Conservation (phyloP, 768 basidiomycete species). For the Russula griseocarnosa region DNA sequence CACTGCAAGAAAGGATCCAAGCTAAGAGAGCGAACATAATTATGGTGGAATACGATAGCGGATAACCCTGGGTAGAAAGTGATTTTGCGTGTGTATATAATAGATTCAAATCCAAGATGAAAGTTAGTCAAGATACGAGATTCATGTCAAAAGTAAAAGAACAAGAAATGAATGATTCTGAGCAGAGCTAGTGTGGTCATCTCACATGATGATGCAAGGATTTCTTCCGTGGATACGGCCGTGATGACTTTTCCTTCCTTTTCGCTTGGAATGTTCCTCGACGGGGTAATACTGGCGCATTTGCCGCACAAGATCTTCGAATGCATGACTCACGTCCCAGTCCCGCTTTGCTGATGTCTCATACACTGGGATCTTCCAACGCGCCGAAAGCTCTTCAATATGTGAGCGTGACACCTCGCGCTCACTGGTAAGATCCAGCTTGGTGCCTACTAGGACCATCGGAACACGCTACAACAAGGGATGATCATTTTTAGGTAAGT, state of each 20-base stretch:
- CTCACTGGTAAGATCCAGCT: constrained; percentile 75
- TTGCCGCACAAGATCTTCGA: constrained; percentile 70
- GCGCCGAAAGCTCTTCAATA: constrained; percentile 58
- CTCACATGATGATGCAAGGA: constrained; percentile 42
- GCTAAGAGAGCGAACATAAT: constrained; percentile 11
- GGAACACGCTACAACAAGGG: constrained; percentile 50
- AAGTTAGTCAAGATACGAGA: constrained; percentile 10
- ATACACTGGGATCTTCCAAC: constrained; percentile 74
- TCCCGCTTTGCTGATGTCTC: constrained; percentile 87
- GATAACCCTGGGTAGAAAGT: neutral
- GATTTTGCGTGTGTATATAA: constrained; percentile 12
- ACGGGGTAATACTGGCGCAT: constrained; percentile 66
- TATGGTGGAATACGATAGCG: constrained; percentile 18
- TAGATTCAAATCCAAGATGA: constrained; percentile 15
- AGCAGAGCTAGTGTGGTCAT: neutral
- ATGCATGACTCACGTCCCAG: constrained; percentile 76
- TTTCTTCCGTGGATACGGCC: constrained; percentile 25
- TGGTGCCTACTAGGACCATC: constrained; percentile 84
- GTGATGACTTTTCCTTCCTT: constrained; percentile 36
- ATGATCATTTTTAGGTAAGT: neutral
- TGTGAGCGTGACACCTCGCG: constrained; percentile 66
- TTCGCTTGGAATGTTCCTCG: constrained; percentile 34
- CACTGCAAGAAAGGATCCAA: neutral
- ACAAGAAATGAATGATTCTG: constrained; percentile 6
- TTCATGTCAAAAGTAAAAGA: constrained; percentile 5